Evolutionary conservation across 176 grass and related monocot species (phyloP), one percentile per base, ranked within the genome.

Genomic region (Musa beccarii): DNA sequence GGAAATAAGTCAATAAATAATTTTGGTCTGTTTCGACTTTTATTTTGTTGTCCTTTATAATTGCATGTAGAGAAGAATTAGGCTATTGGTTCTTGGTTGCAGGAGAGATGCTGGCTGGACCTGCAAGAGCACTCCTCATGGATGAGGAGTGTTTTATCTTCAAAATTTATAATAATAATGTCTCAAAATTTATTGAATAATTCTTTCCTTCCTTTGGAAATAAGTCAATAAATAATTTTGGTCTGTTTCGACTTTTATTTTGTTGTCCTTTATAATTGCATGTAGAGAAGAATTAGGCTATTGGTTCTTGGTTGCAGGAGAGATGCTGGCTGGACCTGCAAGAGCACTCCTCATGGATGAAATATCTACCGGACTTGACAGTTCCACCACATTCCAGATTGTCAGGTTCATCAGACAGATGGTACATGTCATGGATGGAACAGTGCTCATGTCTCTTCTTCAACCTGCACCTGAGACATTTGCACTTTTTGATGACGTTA

Each of bases 281-380:
- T 61, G 34, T 43, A 43, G 34, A 43, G 3, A 43, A 17, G 29
- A 28, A 9, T 49, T 10, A 49, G 19, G 19, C 6, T 17, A 49
- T 34, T 34, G 11, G 8, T 11, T 53, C 17, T 62, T 52, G 72
- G 43, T 49, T 66, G 76, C 63, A 92, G 90, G 90, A 13, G 90
- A 92, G 69, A 92, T 92, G 86, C 15, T 92, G 49, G 85, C 84
- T 4, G 90, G 90, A 4, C 86, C 86, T 8, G 86, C 90, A 75
- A 81, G 69, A 49, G 86, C 86, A 57, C 75, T 89, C 51, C 86
- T 92, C 74, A 89, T 92, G 90, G 90, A 92, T 16, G 90, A 92
- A 72, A 89, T 92, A 71, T 92, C 90, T 17, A 92, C 90, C 9
- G 90, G 90, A 21, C 84, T 92, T 54, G 90, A 92, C 76, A 92